Conservation (phyloP, 768 basidiomycete species). For the Asterophora parasitica region DNA sequence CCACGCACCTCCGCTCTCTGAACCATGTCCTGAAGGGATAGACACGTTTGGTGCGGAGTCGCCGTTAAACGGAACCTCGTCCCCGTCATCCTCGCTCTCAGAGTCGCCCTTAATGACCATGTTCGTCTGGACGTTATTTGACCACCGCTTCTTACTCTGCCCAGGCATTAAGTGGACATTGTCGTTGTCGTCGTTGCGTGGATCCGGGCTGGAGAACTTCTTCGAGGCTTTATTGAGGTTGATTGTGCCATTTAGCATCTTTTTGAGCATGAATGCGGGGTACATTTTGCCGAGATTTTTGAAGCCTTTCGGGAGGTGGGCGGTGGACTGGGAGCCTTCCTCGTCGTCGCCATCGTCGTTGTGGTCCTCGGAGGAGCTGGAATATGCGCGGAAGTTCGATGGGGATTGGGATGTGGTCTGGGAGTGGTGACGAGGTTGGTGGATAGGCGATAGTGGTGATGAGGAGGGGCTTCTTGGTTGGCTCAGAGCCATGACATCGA, state of each 20-base stretch:
- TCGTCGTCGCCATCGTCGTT: not conserved
- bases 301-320: too few species aligned
- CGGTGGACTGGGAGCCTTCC: too few species aligned
- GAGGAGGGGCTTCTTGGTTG: not conserved
- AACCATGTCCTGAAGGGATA: constrained; percentile 4
- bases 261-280: constrained; percentile 48
- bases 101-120: constrained; percentile 55
- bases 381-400: not conserved
- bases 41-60: not conserved
- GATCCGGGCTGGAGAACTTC: constrained; percentile 13
- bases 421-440: too few species aligned
- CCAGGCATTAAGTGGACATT: constrained; percentile 43
- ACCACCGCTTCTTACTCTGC: constrained; percentile 39
- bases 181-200: constrained; percentile 29
- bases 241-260: constrained; percentile 21
- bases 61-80: not conserved
- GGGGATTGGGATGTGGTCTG: not conserved
- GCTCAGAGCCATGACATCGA: too few species aligned
- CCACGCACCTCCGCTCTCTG: not conserved
- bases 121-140: constrained; percentile 23
- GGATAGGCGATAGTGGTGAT: not conserved
- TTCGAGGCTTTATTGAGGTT: constrained; percentile 11
- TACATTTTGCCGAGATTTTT: constrained; percentile 31
- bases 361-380: not conserved
- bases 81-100: constrained; percentile 49